These are phyloP conservation scores for Fusarium concolor DNA, from an alignment of 2,329 filamentous ascomycete species.

Conservation along the genomic window DNA sequence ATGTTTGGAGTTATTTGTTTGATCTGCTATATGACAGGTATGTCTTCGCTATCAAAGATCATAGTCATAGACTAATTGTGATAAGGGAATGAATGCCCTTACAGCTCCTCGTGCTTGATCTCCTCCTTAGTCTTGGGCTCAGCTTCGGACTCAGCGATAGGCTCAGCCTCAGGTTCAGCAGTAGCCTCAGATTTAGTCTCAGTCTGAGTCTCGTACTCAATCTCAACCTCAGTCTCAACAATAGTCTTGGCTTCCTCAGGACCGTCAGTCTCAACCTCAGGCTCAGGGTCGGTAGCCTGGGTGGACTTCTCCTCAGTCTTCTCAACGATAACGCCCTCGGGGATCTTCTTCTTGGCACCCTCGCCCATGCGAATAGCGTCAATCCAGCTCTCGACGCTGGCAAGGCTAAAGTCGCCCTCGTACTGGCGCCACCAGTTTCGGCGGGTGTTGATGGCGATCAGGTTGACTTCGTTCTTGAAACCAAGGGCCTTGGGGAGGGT, in stretches of 20 bases:
- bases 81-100: conserved; percentile 40
- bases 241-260: conserved; percentile 42
- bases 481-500: conserved; percentile 66
- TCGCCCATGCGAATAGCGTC: conserved; percentile 93
- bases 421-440: conserved; percentile 88
- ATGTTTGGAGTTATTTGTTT: conserved; percentile 41
- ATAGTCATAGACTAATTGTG: conserved; percentile 41
- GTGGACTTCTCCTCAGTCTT: conserved; percentile 35
- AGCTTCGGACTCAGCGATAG: conserved; percentile 38
- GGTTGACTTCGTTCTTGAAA: conserved; percentile 71
- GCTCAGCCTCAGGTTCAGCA: conserved; percentile 29
- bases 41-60: conserved; percentile 24
- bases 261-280: conserved; percentile 41
- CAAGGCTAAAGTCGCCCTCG: conserved; percentile 67
- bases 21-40: conserved; percentile 39
- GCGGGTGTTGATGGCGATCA: conserved; percentile 87
- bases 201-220: conserved; percentile 25
- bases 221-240: conserved; percentile 39
- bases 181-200: conserved; percentile 35
- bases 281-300: conserved; percentile 45
- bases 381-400: conserved; percentile 84
- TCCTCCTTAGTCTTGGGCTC: conserved; percentile 47
- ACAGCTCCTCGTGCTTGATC: conserved; percentile 63
- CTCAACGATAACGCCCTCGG: conserved; percentile 67
- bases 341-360: conserved; percentile 80